These are phyloP conservation scores for Pontederia crassipes DNA, from an alignment of 176 grass and related monocot species.

Conservation along the genomic window DNA sequence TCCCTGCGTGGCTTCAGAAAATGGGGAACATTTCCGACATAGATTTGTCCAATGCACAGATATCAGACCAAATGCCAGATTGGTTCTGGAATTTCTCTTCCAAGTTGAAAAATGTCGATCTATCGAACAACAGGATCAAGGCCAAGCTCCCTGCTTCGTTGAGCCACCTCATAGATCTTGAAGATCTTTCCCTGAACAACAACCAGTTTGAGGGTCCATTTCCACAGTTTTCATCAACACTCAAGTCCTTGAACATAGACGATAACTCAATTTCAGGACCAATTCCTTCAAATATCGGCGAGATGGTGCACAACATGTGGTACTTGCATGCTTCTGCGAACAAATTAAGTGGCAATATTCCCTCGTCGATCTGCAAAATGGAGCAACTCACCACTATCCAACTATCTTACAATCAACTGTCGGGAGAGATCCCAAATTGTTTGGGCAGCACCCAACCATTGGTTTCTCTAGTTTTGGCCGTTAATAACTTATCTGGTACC, in stretches of 20 bases:
- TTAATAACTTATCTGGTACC: not conserved
- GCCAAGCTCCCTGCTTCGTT: conserved; percentile 12
- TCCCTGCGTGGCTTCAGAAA: not conserved
- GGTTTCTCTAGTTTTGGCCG: not conserved
- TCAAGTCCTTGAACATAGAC: not conserved
- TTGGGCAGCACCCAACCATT: not conserved
- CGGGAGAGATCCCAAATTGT: conserved; percentile 4
- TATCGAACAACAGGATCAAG: conserved; percentile 15
- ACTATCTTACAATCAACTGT: conserved; percentile 14
- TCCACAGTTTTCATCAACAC: conserved; percentile 3
- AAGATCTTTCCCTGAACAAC: not conserved
- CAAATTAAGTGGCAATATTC: conserved; percentile 8
- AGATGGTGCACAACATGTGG: not conserved
- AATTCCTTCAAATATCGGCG: not conserved
- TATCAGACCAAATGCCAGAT: conserved; percentile 5
- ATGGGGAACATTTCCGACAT: not conserved
- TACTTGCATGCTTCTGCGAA: conserved; percentile 15
- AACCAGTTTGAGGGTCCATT: conserved; percentile 14
- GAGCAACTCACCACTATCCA: not conserved
- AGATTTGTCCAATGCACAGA: not conserved
- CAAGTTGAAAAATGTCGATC: not conserved
- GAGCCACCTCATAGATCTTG: not conserved
- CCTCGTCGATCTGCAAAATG: conserved; percentile 5
- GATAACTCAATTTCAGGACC: conserved; percentile 3
- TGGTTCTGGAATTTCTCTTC: conserved; percentile 26